Evolutionary conservation across 129 eudicot species (phyloP), one percentile per base, ranked within the genome.

Genomic region (Artemisia annua): DNA sequence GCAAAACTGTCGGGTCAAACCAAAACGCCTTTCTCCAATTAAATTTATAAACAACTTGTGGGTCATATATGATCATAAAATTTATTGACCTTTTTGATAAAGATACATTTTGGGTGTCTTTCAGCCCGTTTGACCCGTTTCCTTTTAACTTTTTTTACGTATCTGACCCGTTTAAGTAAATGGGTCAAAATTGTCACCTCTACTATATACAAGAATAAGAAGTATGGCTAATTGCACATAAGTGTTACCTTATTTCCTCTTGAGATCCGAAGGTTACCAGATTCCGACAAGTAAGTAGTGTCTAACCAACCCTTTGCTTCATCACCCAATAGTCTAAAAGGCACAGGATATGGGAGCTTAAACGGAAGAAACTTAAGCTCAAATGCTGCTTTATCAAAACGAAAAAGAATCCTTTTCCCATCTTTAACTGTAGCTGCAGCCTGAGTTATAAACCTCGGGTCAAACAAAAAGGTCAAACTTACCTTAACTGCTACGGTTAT

Each of bases 231-330:
- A 71, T 19, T 12, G 43, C 56, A 71, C 51, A 24, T 35, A 56
- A 84, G 46, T 63, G 66, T 78, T 81, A 95, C 99, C 97, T 95
- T 95, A 78, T 91, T 95, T 79, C 99, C 97, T 75, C 86, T 87
- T 16, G 99, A 95, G 68, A 95, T 91, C 4, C 96, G 99, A 24
- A 95, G 76, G 78, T 91, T 95, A 59, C 99, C 99, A 6, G 99
- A 86, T 82, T 76, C 63, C 7, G 99, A 91, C 77, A 95, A 81
- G 69, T 95, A 95, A 17, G 97, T 88, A 1, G 99, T 95, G 73
- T 95, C 97, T 69, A 95, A 72, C 99, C 99, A 95, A 49, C 99
- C 97, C 78, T 95, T 91, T 13, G 99, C 99, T 82, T 95, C 96
- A 64, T 95, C 99, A 19, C 95, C 97, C 12, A 95, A 87, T 67